Evolutionary conservation across 306 rosid genomes (phyloP), one percentile per base, ranked within the genome.

Genomic region (Acacia confusa): DNA sequence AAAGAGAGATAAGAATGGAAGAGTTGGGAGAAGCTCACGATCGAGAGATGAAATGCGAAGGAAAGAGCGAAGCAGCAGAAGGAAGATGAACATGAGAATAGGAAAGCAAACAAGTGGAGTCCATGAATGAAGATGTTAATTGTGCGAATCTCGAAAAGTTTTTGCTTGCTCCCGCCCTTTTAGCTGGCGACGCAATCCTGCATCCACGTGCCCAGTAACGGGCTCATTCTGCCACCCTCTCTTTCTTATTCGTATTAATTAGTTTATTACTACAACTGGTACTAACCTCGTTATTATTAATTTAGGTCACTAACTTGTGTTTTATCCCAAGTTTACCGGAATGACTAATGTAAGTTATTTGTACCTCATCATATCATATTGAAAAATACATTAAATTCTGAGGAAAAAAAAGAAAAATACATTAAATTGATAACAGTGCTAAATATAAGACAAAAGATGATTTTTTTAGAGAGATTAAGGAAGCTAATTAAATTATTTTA

Each of bases 11-110:
- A 43, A 70, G 40, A 36, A 41, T 40, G 43, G 79, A 75, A 82
- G 44, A 79, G 75, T 24, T 32, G 43, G 61, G 60, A 44, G 47
- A 80, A 80, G 82, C 84, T 79, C 57, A 27, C 28, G 47, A 43
- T 9, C 40, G 17, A 63, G 40, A 77, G 64, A 80, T 81, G 67
- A 69, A 48, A 16, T 44, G 9, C 40, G 20, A n/a, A 7, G 40
- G 13, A 71, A 73, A 76, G 75, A 45, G 82, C 38, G 75, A 70
- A 61, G 61, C 27, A 19, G 12, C 81, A 13, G 71, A 6, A 70
- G 36, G 16, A 17, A 24, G 25, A 53, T 7, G 60, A 24, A 24
- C 2, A 12, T 50, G 63, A 28, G 53, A 64, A 30, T 16, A 13
- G 20, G 15, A 25, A 69, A 70, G 61, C 36, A 27, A 57, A 36